Evolutionary conservation across 768 basidiomycete species (phyloP).

Genomic region (Pluteus cervinus): DNA sequence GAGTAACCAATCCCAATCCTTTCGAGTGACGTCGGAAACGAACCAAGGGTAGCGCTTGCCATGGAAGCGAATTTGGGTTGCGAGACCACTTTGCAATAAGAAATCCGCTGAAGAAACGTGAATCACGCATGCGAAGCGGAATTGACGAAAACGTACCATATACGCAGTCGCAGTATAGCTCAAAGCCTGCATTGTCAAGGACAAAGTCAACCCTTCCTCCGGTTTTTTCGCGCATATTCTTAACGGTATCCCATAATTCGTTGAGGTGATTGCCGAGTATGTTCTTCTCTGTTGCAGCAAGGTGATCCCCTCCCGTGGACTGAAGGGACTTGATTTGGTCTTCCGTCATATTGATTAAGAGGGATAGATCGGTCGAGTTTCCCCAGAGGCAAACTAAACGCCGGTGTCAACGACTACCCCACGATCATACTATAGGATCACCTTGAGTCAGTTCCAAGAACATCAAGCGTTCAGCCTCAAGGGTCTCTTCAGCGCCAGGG

Average conservation of each 20-base stretch:
- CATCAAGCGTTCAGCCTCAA: constrained; percentile 76
- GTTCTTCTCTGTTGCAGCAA: constrained; percentile 94
- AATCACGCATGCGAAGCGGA: not conserved
- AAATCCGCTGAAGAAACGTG: constrained; percentile 65
- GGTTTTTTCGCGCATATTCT: constrained; percentile 60
- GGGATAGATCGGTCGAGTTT: constrained; percentile 91
- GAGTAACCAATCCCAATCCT: constrained; percentile 91
- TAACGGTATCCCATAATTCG: constrained; percentile 69
- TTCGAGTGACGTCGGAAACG: constrained; percentile 86
- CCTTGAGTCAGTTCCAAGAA: constrained; percentile 92
- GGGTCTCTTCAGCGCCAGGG: constrained; percentile 45
- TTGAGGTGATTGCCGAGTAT: constrained; percentile 83
- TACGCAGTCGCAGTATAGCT: constrained; percentile 82
- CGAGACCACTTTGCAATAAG: constrained; percentile 84
- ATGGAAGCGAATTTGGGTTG: constrained; percentile 84
- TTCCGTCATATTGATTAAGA: constrained; percentile 96
- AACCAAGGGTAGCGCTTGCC: constrained; percentile 97
- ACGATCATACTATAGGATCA: constrained; percentile 20
- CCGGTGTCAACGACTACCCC: constrained; percentile 1
- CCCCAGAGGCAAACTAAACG: constrained; percentile 87
- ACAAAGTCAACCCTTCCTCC: constrained; percentile 77
- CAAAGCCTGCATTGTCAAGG: constrained; percentile 85
- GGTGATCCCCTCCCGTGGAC: constrained; percentile 91
- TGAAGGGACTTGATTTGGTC: constrained; percentile 96
- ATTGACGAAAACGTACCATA: constrained; percentile 49